A percentile compares a stretch with the other conserved stretches of the same genome.
phyloP scores from a whole-genome alignment of 345 rosid genomes.

The Alliaria petiolata region DNA sequence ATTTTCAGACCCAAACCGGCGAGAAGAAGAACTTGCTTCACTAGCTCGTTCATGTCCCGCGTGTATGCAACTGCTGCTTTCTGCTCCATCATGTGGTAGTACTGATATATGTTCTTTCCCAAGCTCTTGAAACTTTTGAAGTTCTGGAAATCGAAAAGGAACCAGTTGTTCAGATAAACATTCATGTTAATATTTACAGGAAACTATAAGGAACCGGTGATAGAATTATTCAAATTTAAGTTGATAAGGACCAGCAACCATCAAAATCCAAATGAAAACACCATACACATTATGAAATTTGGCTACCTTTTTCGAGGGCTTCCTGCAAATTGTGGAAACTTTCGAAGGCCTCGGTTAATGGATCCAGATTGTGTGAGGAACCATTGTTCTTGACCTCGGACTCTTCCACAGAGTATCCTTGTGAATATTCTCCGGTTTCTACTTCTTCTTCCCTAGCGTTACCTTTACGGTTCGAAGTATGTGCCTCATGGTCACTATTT shows the following conservation, averaged over 20 bases:
- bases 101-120: conserved; percentile 40
- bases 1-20: conserved; percentile 33
- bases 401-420: conserved; percentile 46
- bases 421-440: conserved; percentile 38
- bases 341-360: conserved; percentile 45
- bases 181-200: background rate
- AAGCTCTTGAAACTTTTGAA: conserved; percentile 51
- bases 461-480: background rate
- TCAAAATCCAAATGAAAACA: background rate
- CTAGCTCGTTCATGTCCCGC: background rate
- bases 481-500: conserved; percentile 46
- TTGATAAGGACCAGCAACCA: background rate
- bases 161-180: conserved; percentile 2
- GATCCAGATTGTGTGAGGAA: conserved; percentile 45
- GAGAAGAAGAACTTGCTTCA: conserved; percentile 43
- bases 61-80: conserved; percentile 29
- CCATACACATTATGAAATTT: background rate
- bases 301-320: conserved; percentile 57
- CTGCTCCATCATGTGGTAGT: conserved; percentile 29
- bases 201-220: background rate
- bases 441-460: conserved; percentile 38
- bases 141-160: conserved; percentile 37
- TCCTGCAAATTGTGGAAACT: conserved; percentile 60
- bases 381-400: conserved; percentile 36
- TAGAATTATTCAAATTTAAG: background rate